Evolutionary conservation across 2,329 filamentous ascomycete genomes (phyloP), one percentile per base, ranked within the genome.

Genomic region (Escovopsis sp.): DNA sequence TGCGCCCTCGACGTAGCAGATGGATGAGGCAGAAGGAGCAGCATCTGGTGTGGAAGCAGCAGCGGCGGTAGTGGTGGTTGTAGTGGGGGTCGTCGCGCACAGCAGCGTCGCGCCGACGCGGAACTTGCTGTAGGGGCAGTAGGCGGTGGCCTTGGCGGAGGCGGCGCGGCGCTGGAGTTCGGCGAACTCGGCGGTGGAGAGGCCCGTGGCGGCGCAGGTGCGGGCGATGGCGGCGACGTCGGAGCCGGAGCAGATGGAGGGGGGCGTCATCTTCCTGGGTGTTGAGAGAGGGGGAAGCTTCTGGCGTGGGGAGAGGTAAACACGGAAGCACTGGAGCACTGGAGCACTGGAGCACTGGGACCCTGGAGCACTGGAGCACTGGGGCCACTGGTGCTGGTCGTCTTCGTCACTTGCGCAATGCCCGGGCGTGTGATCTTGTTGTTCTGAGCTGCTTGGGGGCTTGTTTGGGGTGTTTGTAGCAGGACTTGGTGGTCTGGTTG

Each of bases 121-220:
- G 67, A 96, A 98, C 40, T 79, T 71, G 48, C 84, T 92, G 66
- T 94, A 94, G 4, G 83, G 86, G 72, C 86, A 93, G 62, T 96
- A 94, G 26, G 88, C 86, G 36, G 65, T 69, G 3, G 65, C 65
- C 57, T 92, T 92, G 40, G 87, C 85, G 5, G 72, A 72, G 35
- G 72, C 64, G 45, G 79, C 76, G 51, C 70, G 65, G 39, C 62
- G 56, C 35, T 68, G 70, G 33, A 94, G 70, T 29, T 65, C 62
- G 39, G 64, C 54, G 52, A 93, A 72, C 54, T 93, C 79, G 33
- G 62, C 53, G 13, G 58, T 52, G 9, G 71, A 74, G 30, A 93
- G 62, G 51, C 52, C 53, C 52, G 68, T 43, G 4, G 41, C 36
- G 18, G 34, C 27, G 48, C 54, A 56, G 7, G 48, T 45, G 11